Conservation (phyloP, 139 green algal species). For the Haematococcus lacustris region DNA sequence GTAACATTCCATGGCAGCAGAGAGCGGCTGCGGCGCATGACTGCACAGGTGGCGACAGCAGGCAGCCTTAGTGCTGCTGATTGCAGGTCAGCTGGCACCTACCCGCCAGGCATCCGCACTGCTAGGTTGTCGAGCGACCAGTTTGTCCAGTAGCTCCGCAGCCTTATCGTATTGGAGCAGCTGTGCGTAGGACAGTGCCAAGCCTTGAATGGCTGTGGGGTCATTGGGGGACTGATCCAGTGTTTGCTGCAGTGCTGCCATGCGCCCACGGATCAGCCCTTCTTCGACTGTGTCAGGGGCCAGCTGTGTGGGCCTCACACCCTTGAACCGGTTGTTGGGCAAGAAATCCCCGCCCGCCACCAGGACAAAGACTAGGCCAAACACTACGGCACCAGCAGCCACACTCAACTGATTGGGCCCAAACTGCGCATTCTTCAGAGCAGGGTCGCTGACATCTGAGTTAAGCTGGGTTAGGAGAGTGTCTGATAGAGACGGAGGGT, state of each 20-base stretch:
- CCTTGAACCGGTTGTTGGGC: constrained; percentile 29
- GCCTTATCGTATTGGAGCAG: constrained; percentile 40
- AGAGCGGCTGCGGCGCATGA: too few relatives aligned
- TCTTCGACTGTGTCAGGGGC: constrained; percentile 34
- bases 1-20: too few relatives aligned
- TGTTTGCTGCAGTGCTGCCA: constrained; percentile 21
- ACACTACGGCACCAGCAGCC: constrained; percentile 30
- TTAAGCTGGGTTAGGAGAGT: constrained; percentile 29
- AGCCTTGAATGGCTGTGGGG: constrained; percentile 22
- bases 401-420: constrained; percentile 42
- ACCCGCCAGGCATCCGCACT: constrained; percentile 41
- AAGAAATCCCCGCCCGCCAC: constrained; percentile 37
- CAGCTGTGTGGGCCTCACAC: constrained; percentile 20
- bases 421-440: constrained; percentile 40
- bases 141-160: constrained; percentile 33
- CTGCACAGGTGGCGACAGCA: too few relatives aligned
- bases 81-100: not conserved
- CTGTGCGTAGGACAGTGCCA: constrained; percentile 36
- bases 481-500: constrained; percentile 32
- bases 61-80: not conserved
- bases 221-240: constrained; percentile 23
- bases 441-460: constrained; percentile 39
- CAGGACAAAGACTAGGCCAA: constrained; percentile 35
- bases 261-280: constrained; percentile 24
- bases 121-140: constrained; percentile 18